A percentile compares a stretch with the other conserved stretches of the same genome.
phyloP scores from a whole-genome alignment of 192 early-diverging fungal genomes.

The Backusella tuberculispora region DNA sequence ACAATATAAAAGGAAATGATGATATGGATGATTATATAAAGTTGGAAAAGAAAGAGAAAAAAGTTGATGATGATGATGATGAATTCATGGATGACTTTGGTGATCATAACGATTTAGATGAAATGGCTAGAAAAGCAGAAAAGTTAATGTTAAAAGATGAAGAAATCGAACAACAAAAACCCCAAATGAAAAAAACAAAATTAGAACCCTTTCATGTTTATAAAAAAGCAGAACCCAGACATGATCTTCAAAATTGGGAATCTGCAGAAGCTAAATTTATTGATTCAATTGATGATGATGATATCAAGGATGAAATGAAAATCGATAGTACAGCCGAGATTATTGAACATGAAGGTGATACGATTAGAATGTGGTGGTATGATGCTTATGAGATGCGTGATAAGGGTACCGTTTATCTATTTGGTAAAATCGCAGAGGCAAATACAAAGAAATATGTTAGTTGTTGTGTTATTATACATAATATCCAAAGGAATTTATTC shows the following conservation, averaged over 20 bases:
- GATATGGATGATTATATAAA: not conserved
- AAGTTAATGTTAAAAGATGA: not conserved
- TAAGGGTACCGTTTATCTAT: conserved; percentile 81
- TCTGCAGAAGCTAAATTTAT: not conserved
- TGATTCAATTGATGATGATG: not conserved
- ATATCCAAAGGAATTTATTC: conserved; percentile 86
- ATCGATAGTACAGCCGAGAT: conserved; percentile 1
- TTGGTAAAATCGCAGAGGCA: conserved; percentile 81
- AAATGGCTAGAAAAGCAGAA: not conserved
- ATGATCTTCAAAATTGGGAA: conserved; percentile 6
- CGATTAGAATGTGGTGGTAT: conserved; percentile 84
- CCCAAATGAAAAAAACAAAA: not conserved
- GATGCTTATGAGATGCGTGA: conserved; percentile 80
- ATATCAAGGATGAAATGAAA: not conserved
- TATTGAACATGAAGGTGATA: conserved; percentile 49
- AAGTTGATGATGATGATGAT: conserved; percentile 9
- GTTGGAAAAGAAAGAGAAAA: not conserved
- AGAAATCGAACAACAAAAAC: not conserved
- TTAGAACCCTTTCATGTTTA: not conserved
- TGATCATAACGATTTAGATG: not conserved
- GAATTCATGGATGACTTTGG: not conserved
- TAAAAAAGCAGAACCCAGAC: not conserved
- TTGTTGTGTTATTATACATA: conserved; percentile 81
- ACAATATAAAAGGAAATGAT: not conserved
- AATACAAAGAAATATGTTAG: conserved; percentile 64